Base-by-base conservation (phyloP, 1,284 basidiomycete genomes). In the Mycena sp. region DNA sequence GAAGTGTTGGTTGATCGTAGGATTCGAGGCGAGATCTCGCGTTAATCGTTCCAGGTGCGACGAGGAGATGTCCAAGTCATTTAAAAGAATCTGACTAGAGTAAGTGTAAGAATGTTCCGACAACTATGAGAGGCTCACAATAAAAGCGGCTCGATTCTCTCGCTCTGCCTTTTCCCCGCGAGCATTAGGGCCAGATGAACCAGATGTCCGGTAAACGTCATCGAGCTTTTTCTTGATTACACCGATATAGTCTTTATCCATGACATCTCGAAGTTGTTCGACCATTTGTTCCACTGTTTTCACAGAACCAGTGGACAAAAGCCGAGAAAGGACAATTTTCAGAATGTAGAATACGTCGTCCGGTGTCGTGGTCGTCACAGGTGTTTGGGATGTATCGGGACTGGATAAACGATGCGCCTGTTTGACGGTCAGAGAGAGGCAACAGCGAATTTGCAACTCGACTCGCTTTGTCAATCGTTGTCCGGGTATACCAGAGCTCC, bases 261-360 rank as follows among this genome's bases (percentile, higher is more conserved):
- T 82, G 21, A 93, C 84, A 9, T 90, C 88, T 53, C 85, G 81
- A 12, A 98, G 80, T 53, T 85, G 86, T 21, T 85, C 83, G 3
- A 89, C 78, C 65, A 89, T 88, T 19, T 79, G 80, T 58, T 85
- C 80, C 2, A 95, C 82, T 2, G 85, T 86, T 3, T 74, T 73
- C 1, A 88, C 68, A 3, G 89, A 90, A 0, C 93, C 94, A 0
- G 90, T 91, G 0, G 90, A 89, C 17, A 96, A 74, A 29, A 94
- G 79, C 11, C 96, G 85, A 17, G 86, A 80, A 5, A 96, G 81
- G 2, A 96, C 90, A 4, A 90, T 83, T 76, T 96, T 98, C 65
- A 98, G 80, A 59, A 98, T 91, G 77, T 96, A 98, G 78, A 98
- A 98, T 2, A 91, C 92, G 70, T 98, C 96, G 74, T 98, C 96